A percentile compares a stretch with the other conserved stretches of the same genome.
These are phyloP conservation scores for Penicillium decumbens DNA, from an alignment of 2,329 filamentous ascomycete genomes.

Conservation along the genomic window DNA sequence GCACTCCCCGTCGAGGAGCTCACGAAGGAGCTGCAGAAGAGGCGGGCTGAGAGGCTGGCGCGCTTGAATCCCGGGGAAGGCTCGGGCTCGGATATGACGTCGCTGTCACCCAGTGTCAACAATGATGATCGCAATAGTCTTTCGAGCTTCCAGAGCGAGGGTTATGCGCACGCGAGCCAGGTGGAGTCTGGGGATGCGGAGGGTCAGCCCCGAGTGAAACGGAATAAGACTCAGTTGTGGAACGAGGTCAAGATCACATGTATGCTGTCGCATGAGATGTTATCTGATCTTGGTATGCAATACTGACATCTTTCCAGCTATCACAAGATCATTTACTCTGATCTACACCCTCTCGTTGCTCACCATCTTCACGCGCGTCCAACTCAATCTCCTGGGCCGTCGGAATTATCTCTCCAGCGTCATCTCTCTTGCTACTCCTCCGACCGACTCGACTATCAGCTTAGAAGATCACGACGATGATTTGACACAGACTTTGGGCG, in stretches of 20 bases:
- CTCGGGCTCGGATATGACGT: conserved; percentile 54
- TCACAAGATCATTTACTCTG: conserved; percentile 85
- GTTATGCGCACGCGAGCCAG: conserved; percentile 79
- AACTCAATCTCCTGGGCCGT: conserved; percentile 92
- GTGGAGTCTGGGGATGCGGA: conserved; percentile 53
- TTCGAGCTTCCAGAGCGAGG: conserved; percentile 71
- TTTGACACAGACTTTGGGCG: conserved; percentile 77
- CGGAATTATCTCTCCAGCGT: conserved; percentile 95
- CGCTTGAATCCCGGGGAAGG: conserved; percentile 54
- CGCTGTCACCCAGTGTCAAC: conserved; percentile 62
- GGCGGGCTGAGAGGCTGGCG: conserved; percentile 70
- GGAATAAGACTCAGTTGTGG: conserved; percentile 91
- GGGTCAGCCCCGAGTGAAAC: conserved; percentile 54
- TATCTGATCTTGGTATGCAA: background rate
- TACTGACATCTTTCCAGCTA: conserved; percentile 52
- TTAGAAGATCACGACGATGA: conserved; percentile 93
- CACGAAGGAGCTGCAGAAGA: conserved; percentile 87
- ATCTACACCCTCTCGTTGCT: conserved; percentile 87
- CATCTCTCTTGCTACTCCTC: conserved; percentile 77
- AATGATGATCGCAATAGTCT: conserved; percentile 81
- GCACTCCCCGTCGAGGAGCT: conserved; percentile 88
- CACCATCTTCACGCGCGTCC: conserved; percentile 86
- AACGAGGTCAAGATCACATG: conserved; percentile 95
- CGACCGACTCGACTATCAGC: conserved; percentile 69
- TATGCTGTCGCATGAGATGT: conserved; percentile 36